A percentile compares a stretch with the other conserved stretches of the same genome.
Evolutionary conservation across 495 filamentous ascomycete species (phyloP).

Genomic region (Penicillium bovifimosum): DNA sequence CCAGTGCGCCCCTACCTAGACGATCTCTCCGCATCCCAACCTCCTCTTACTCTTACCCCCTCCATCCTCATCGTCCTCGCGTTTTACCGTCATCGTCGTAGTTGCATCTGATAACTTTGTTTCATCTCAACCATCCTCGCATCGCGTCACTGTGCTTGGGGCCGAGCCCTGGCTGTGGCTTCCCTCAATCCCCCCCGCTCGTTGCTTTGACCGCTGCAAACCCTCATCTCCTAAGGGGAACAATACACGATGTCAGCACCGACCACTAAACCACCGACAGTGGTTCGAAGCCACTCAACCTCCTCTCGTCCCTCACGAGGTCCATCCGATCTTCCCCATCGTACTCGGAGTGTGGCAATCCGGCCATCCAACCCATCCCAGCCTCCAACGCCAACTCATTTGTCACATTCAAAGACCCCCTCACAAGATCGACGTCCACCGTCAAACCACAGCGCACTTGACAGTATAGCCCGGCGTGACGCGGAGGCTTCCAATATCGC

Average conservation of each 20-base stretch:
- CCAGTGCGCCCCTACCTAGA: conserved; percentile 6
- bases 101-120: background rate
- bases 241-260: conserved; percentile 44
- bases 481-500: conserved; percentile 51
- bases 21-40: conserved; percentile 10
- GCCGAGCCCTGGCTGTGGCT: conserved; percentile 12
- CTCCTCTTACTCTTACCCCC: conserved; percentile 6
- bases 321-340: conserved; percentile 50
- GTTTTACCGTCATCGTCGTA: background rate
- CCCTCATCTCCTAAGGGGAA: conserved; percentile 4
- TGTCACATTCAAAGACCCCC: conserved; percentile 47
- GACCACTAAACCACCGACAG: conserved; percentile 41
- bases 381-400: conserved; percentile 30
- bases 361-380: conserved; percentile 39
- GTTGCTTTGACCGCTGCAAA: conserved; percentile 24
- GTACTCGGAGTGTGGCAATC: conserved; percentile 50
- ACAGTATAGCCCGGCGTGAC: conserved; percentile 52
- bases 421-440: conserved; percentile 45
- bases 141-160: conserved; percentile 3
- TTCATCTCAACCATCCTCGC: background rate
- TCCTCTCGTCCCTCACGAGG: conserved; percentile 46
- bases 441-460: conserved; percentile 47
- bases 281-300: conserved; percentile 51
- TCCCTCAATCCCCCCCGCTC: conserved; percentile 15
- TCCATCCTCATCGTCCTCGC: background rate